phyloP scores from a whole-genome alignment of 2,329 filamentous ascomycete species.

The Fusarium equiseti region DNA sequence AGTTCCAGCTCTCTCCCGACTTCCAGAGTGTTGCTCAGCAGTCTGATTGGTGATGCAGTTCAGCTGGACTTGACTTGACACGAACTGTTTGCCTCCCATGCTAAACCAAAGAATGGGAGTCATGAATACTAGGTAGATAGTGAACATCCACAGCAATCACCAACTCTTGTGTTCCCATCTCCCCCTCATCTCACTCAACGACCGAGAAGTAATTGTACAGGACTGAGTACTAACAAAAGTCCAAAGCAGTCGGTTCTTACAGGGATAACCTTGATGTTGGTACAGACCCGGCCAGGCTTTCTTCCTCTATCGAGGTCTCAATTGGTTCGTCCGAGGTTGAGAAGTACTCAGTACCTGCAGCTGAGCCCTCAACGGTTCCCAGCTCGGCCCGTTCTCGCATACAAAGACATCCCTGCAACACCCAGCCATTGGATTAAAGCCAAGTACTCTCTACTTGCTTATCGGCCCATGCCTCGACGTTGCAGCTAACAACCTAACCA shows the following conservation, averaged over 20 bases:
- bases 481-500: slow-evolving; percentile 12
- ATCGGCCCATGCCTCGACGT: slow-evolving; percentile 26
- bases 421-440: slow-evolving; percentile 28
- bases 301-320: background rate
- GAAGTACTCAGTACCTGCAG: slow-evolving; percentile 36
- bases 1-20: slow-evolving; percentile 27
- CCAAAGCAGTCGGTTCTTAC: background rate
- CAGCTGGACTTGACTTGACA: slow-evolving; percentile 23
- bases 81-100: slow-evolving; percentile 34
- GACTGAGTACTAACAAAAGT: background rate
- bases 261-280: slow-evolving; percentile 29
- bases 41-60: slow-evolving; percentile 29
- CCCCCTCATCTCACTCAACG: background rate
- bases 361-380: slow-evolving; percentile 23
- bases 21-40: background rate
- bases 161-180: background rate
- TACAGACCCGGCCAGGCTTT: background rate
- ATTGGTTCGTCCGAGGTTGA: background rate
- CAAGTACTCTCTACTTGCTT: slow-evolving; percentile 30
- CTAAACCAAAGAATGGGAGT: slow-evolving; percentile 22
- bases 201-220: background rate
- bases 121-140: slow-evolving; percentile 6
- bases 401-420: slow-evolving; percentile 8
- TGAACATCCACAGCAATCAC: background rate
- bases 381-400: slow-evolving; percentile 20